Evolutionary conservation across 768 basidiomycete genomes (phyloP).

Genomic region (Calocera cornea): DNA sequence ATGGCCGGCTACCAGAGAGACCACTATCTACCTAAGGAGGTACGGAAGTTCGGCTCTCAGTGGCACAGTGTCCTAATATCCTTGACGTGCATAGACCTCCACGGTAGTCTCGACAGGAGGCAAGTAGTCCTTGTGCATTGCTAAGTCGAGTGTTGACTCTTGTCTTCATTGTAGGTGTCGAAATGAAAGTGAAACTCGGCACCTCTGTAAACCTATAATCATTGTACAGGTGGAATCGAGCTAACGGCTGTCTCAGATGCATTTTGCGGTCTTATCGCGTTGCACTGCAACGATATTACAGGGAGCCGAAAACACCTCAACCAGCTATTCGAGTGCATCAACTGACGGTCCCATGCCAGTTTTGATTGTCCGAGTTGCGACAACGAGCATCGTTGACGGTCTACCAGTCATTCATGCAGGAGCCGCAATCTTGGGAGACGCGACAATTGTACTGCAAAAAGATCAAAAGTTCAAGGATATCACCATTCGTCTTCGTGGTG

Average conservation of each 20-base stretch:
- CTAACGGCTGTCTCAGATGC: not conserved
- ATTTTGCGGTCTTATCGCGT: not conserved
- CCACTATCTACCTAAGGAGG: not conserved
- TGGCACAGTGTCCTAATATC: not conserved
- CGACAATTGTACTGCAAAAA: not conserved
- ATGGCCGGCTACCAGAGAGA: not conserved
- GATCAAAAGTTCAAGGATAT: constrained; percentile 3
- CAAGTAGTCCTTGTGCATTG: not conserved
- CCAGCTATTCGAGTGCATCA: not conserved
- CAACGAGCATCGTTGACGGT: not conserved
- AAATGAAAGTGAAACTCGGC: not conserved
- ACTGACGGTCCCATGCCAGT: not conserved
- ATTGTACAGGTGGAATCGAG: not conserved
- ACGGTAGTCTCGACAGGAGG: not conserved
- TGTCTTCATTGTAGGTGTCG: not conserved
- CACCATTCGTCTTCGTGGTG: not conserved
- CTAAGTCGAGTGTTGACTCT: not conserved
- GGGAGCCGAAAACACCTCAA: not conserved
- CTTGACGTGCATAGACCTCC: not conserved
- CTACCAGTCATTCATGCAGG: not conserved
- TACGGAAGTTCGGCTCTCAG: not conserved
- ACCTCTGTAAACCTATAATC: not conserved
- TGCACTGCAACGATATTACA: not conserved
- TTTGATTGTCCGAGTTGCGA: not conserved
- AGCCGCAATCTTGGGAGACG: not conserved